Conservation (phyloP, 495 filamentous ascomycete genomes). For the Aspergillus olivimuriae region DNA sequence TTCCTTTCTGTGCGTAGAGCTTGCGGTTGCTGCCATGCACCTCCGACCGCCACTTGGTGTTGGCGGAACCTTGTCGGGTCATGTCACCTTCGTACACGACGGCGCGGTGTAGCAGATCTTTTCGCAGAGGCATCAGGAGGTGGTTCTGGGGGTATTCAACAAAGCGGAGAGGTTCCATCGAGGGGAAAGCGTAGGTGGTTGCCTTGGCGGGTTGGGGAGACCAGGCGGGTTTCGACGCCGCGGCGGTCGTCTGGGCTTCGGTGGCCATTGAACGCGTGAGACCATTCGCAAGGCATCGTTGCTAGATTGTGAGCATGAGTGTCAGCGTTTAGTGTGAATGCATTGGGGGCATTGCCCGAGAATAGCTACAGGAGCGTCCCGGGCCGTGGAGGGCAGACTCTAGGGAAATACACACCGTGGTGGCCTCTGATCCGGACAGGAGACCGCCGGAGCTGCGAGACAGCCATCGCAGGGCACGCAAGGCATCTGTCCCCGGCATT, state of each 20-base stretch:
- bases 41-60: constrained; percentile 75
- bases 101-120: constrained; percentile 89
- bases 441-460: constrained; percentile 38
- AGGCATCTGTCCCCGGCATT: constrained; percentile 35
- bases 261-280: constrained; percentile 71
- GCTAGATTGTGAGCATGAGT: too few relatives aligned
- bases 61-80: constrained; percentile 81
- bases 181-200: constrained; percentile 86
- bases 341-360: too few relatives aligned
- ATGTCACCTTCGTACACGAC: constrained; percentile 88
- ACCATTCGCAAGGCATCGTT: constrained; percentile 46
- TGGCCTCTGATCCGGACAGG: constrained; percentile 36
- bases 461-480: constrained; percentile 35
- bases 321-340: too few relatives aligned
- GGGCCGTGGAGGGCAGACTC: too few relatives aligned
- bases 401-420: constrained; percentile 34
- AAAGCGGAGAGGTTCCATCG: constrained; percentile 77
- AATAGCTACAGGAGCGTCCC: too few relatives aligned
- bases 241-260: constrained; percentile 39
- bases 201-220: constrained; percentile 49
- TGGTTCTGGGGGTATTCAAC: constrained; percentile 74
- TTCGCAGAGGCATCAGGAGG: constrained; percentile 76
- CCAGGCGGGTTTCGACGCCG: constrained; percentile 26
- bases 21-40: constrained; percentile 77
- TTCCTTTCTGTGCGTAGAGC: constrained; percentile 77